Base-by-base conservation (phyloP, 306 rosid species). In the Quercus engelmannii region DNA sequence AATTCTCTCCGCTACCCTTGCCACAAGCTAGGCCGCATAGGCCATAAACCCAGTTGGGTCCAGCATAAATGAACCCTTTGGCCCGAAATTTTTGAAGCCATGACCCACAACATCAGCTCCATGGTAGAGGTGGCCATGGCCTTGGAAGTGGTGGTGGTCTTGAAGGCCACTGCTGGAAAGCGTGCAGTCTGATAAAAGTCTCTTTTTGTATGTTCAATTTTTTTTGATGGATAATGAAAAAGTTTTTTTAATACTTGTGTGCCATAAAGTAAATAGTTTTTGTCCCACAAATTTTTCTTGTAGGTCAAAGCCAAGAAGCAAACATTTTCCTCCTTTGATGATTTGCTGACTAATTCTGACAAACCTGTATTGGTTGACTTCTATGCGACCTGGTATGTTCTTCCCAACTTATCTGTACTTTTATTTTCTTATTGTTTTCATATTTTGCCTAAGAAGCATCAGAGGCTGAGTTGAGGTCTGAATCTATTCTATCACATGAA, bases 311-410 rank as follows among this genome's bases (percentile, higher is more conserved):
- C 98, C 63, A 92, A 89, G 90, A 92, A 90, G 78, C 92, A 95
- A 81, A 86, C 92, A 6, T 95, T 87, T 80, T 89, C 97, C 61
- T 83, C 93, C 17, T 91, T 95, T 62, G 97, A 95, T 33, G 99
- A 95, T 74, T 86, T 95, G 87, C 85, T 95, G 80, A 83, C 83
- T 21, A 89, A 88, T 75, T 77, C 95, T 31, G 97, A 89, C 14
- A 95, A 85, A 74, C 98, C 98, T 49, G 94, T 95, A 6, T 74
- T 95, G 79, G 98, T 95, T 71, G 99, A 95, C 91, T 95, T 95
- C 86, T 95, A 95, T 82, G 99, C 99, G 4, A 92, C 99, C 78
- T 95, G 99, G 99, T 92, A 76, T 81, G 82, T 52, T 72, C 70
- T 46, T 80, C 52, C 74, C 57, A 31, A 51, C 72, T 31, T 51